Percentiles rank a stretch among this genome's conserved stretches.
Evolutionary conservation across 2,329 filamentous ascomycete genomes (phyloP).

Genomic region (Exophiala sideris): DNA sequence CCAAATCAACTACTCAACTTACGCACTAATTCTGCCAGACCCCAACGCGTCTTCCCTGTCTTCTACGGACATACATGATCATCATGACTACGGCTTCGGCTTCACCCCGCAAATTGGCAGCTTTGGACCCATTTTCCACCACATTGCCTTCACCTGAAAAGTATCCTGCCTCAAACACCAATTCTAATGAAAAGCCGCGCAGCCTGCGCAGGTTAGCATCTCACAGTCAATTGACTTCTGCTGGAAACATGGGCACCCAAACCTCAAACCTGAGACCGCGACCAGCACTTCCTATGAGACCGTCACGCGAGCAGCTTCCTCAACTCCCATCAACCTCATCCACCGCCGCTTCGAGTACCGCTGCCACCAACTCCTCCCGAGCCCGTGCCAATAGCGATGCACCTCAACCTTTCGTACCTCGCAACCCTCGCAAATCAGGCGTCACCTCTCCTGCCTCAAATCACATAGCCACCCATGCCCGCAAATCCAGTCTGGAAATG

Average conservation of each 20-base stretch:
- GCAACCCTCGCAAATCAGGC: neutral
- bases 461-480: conserved; percentile 44
- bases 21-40: neutral
- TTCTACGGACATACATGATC: neutral
- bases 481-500: conserved; percentile 61
- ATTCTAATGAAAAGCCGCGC: conserved; percentile 64
- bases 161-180: conserved; percentile 38
- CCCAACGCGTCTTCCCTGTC: conserved; percentile 13
- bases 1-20: neutral
- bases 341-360: conserved; percentile 28
- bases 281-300: conserved; percentile 10
- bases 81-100: conserved; percentile 17
- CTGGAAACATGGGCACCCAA: conserved; percentile 37
- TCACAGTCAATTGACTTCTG: conserved; percentile 62
- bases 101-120: conserved; percentile 25
- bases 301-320: conserved; percentile 26
- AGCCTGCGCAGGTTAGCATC: conserved; percentile 72
- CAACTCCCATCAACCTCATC: conserved; percentile 56
- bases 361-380: conserved; percentile 25
- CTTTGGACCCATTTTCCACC: conserved; percentile 18
- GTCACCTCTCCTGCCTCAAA: conserved; percentile 30
- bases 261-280: conserved; percentile 20
- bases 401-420: conserved; percentile 37
- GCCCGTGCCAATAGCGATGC: conserved; percentile 72
- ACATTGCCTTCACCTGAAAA: conserved; percentile 26